Evolutionary conservation across 352 stramenopile genomes (phyloP).

Genomic region (Elongisporangium prolatum): DNA sequence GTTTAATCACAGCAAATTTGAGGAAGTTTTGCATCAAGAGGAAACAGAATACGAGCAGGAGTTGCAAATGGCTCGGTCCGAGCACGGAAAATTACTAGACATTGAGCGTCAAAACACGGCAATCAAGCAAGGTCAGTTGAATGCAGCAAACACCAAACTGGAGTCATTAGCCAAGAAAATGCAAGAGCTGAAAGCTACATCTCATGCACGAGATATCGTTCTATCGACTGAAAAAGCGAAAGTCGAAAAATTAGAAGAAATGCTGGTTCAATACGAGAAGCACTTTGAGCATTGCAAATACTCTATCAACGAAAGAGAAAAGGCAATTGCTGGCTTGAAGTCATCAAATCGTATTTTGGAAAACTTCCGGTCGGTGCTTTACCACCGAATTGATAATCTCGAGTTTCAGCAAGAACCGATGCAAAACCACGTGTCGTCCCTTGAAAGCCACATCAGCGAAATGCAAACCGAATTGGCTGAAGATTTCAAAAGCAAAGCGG

Average conservation of each 20-base stretch:
- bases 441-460: slow-evolving; percentile 69
- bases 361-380: slow-evolving; percentile 78
- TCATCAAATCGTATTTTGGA: slow-evolving; percentile 75
- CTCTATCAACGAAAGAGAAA: slow-evolving; percentile 70
- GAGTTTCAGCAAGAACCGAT: slow-evolving; percentile 71
- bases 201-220: slow-evolving; percentile 62
- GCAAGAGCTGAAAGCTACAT: slow-evolving; percentile 74
- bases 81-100: slow-evolving; percentile 66
- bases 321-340: slow-evolving; percentile 51
- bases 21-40: slow-evolving; percentile 78
- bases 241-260: slow-evolving; percentile 51
- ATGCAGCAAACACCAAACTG: slow-evolving; percentile 73
- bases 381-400: slow-evolving; percentile 70
- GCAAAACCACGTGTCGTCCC: slow-evolving; percentile 41
- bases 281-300: slow-evolving; percentile 71
- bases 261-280: slow-evolving; percentile 62
- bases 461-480: slow-evolving; percentile 77
- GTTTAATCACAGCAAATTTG: slow-evolving; percentile 85
- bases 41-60: slow-evolving; percentile 82
- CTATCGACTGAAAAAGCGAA: slow-evolving; percentile 70
- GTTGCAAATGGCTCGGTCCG: slow-evolving; percentile 39
- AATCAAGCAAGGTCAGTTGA: slow-evolving; percentile 76
- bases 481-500: slow-evolving; percentile 62
- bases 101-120: slow-evolving; percentile 73
- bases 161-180: slow-evolving; percentile 83